Base-by-base conservation (phyloP, 2,329 filamentous ascomycete species). In the Fusarium hostae region DNA sequence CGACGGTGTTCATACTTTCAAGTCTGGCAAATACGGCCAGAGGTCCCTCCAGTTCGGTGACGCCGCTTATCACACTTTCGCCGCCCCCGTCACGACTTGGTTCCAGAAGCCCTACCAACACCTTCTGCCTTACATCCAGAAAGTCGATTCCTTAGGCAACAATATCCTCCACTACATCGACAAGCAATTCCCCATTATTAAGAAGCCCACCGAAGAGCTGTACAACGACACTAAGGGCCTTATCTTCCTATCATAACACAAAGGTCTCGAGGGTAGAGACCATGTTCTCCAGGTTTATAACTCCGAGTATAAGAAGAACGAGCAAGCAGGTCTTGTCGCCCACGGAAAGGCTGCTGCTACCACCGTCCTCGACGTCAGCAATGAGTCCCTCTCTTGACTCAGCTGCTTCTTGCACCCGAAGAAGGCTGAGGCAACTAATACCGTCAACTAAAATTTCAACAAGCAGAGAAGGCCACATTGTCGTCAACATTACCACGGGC, bases 41-140 rank as follows among this genome's bases (percentile, higher is more conserved):
- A 94, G 91, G 91, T 94, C 94, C 45, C 84, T 98, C 79, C 87
- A 92, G 76, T 83, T 96, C 70, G 89, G 91, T 80, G 88, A 92
- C 79, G 88, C 90, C 68, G 91, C 91, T 76, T 97, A 95, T 86
- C 85, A 89, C 78, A 90, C 88, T 71, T 87, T 97, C 77, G 91
- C 92, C 79, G 91, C 91, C 74, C 94, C 94, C 24, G 83, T 97
- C 70, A 83, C 95, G 59, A 92, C 93, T 30, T 80, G 71, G 60
- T 85, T 98, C 76, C 82, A 90, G 76, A 92, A 88, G 75, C 94
- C 94, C 37, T 95, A 94, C 84, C 86, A 89, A 78, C 95, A 93
- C 80, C 88, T 97, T 70, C 90, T 90, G 57, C 95, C 95, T 2
- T 98, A 98, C 82, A 88, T 97, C 73, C 86, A 89, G 80, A 94